Percentiles rank a stretch among this genome's conserved stretches.
These are phyloP conservation scores for Globisporangium spinosum DNA, from an alignment of 352 stramenopile species.

Conservation along the genomic window DNA sequence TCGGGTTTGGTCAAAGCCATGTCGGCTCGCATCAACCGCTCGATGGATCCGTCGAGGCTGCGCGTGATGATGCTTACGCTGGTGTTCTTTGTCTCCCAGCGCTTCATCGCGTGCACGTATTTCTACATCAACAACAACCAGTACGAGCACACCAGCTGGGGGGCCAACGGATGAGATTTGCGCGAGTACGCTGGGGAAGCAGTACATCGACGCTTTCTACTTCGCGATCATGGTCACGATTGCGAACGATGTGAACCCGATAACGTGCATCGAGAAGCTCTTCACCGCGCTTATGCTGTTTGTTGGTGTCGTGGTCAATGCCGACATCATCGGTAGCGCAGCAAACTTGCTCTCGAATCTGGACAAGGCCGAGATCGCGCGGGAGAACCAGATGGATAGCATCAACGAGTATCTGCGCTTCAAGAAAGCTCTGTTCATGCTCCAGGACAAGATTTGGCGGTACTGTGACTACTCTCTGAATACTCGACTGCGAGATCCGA, in stretches of 20 bases:
- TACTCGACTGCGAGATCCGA: conserved; percentile 49
- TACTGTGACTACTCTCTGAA: conserved; percentile 80
- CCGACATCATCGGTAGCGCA: conserved; percentile 74
- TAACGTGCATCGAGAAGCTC: conserved; percentile 48
- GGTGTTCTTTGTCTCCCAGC: conserved; percentile 65
- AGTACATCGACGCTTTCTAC: conserved; percentile 60
- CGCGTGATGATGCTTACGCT: conserved; percentile 66
- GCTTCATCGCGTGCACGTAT: conserved; percentile 77
- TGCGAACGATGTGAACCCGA: conserved; percentile 57
- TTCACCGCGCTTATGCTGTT: conserved; percentile 71
- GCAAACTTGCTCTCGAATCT: conserved; percentile 73
- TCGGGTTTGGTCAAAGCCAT: conserved; percentile 38
- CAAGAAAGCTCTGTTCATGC: conserved; percentile 59
- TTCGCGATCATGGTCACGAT: conserved; percentile 69
- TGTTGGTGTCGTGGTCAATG: conserved; percentile 75
- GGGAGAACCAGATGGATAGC: conserved; percentile 74
- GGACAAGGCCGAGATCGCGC: conserved; percentile 67
- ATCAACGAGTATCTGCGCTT: conserved; percentile 84
- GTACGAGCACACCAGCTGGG: conserved; percentile 42
- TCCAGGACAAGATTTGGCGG: conserved; percentile 70
- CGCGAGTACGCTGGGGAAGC: conserved; percentile 29
- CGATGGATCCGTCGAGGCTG: conserved; percentile 65
- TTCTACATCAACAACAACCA: conserved; percentile 53
- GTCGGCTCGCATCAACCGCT: conserved; percentile 46
- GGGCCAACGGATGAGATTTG: conserved; percentile 27